These are phyloP conservation scores for Tricladium varicosporioides DNA, from an alignment of 2,329 filamentous ascomycete species.

Conservation along the genomic window DNA sequence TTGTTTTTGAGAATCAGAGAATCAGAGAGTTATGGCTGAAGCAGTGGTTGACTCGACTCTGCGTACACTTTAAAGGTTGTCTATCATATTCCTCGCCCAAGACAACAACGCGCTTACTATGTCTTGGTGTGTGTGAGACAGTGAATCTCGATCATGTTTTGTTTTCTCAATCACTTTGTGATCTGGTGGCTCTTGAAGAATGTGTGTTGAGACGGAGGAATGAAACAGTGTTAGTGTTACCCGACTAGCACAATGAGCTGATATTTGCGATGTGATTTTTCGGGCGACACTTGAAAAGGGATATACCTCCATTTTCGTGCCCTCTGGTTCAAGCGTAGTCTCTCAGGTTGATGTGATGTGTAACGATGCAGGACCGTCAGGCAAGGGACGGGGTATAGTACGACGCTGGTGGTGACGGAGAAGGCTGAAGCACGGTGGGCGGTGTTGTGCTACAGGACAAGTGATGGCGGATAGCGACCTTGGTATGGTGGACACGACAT, in stretches of 20 bases:
- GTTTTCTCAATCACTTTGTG: not conserved
- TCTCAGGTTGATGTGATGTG: not conserved
- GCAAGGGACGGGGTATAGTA: not conserved
- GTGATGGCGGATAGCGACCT: constrained; percentile 1
- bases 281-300: not conserved
- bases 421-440: not conserved
- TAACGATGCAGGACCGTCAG: not conserved
- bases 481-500: not conserved
- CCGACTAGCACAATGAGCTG: not conserved
- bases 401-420: not conserved
- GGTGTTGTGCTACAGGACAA: not conserved
- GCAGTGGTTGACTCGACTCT: too few relatives aligned
- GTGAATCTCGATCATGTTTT: constrained; percentile 1
- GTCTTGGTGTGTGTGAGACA: too few relatives aligned
- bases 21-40: too few relatives aligned
- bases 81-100: too few relatives aligned
- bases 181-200: not conserved
- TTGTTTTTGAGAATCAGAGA: too few relatives aligned
- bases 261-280: too few relatives aligned
- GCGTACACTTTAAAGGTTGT: too few relatives aligned
- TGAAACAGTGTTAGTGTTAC: not conserved
- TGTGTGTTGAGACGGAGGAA: not conserved
- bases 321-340: not conserved
- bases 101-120: too few relatives aligned
- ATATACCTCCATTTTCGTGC: not conserved